Evolutionary conservation across 2,329 filamentous ascomycete species (phyloP), one percentile per base, ranked within the genome.

Genomic region (Tolypocladium ophioglossoides): DNA sequence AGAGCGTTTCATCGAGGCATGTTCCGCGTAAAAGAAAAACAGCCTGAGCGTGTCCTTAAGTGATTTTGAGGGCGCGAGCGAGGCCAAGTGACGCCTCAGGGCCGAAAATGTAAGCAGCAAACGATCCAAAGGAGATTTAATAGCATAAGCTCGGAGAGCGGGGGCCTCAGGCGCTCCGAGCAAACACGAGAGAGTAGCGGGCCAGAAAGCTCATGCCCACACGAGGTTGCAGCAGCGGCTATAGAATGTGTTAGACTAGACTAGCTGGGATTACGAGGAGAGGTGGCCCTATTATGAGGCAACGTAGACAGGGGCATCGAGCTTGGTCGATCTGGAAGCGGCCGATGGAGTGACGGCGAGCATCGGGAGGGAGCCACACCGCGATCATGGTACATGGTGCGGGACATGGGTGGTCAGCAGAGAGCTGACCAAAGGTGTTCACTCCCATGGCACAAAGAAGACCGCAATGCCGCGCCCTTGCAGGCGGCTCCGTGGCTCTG

Each of bases 391-490:
- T 38, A 53, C 50, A 53, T 41, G 35, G 39, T 40, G 14, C 44
- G 20, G 8, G 35, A 50, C 52, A 50, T 41, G 52, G 46, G 44
- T 44, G 34, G n/a, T 50, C 44, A 48, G 51, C 51, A 37, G 16
- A 6, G 16, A 41, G 38, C 30, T n/a, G 20, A 34, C 50, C 24
- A 14, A 48, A 22, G 40, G 48, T 51, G 22, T 47, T 46, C 37
- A 52, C 41, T 54, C 41, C 39, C 50, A 54, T 54, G 49, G 37
- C 53, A 54, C 53, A 46, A 54, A 27, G 20, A 30, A n/a, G 35
- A 14, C 20, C 32, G 18, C 24, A 38, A 40, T n/a, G n/a, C 34
- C 7, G n/a, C 38, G 30, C 20, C 14, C 52, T 30, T 18, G 44
- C 44, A 38, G 32, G 32, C 12, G 30, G 34, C 37, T 24, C 16